Percentiles rank a stretch among this genome's conserved stretches.
Evolutionary conservation across 345 rosid species (phyloP).

Genomic region (Eucalyptus tenuipes): DNA sequence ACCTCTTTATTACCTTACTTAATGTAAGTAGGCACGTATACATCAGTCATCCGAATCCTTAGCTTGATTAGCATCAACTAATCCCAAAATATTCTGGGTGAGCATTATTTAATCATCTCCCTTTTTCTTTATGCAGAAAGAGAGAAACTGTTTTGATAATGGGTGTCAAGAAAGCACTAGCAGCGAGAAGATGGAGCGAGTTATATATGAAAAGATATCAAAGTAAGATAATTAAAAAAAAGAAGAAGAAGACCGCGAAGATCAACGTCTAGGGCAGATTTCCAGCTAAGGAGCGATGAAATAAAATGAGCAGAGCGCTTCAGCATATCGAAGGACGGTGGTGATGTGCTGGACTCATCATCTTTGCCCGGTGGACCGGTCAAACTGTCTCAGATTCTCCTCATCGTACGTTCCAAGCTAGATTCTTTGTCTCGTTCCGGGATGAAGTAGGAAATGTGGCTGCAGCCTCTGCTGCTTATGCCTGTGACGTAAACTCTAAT

Average conservation of each 20-base stretch:
- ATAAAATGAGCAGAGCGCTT: not conserved
- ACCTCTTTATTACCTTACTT: not conserved
- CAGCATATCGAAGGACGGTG: not conserved
- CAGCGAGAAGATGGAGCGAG: not conserved
- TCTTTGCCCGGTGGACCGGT: not conserved
- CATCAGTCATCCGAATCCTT: not conserved
- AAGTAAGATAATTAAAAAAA: rapidly evolving
- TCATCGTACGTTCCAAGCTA: not conserved
- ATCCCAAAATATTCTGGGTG: not conserved
- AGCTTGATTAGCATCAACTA: not conserved
- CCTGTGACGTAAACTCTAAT: not conserved
- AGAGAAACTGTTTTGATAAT: not conserved
- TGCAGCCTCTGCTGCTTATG: not conserved
- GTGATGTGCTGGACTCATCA: not conserved
- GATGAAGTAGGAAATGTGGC: not conserved
- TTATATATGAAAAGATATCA: not conserved
- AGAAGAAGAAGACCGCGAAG: not conserved
- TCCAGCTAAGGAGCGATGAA: not conserved
- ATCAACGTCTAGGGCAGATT: not conserved
- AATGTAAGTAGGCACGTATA: not conserved
- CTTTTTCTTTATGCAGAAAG: not conserved
- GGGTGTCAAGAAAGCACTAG: not conserved
- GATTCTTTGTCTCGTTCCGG: not conserved
- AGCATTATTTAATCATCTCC: not conserved
- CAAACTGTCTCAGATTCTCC: not conserved